Evolutionary conservation across 2,329 filamentous ascomycete genomes (phyloP).

Genomic region (Xylaria sp.): DNA sequence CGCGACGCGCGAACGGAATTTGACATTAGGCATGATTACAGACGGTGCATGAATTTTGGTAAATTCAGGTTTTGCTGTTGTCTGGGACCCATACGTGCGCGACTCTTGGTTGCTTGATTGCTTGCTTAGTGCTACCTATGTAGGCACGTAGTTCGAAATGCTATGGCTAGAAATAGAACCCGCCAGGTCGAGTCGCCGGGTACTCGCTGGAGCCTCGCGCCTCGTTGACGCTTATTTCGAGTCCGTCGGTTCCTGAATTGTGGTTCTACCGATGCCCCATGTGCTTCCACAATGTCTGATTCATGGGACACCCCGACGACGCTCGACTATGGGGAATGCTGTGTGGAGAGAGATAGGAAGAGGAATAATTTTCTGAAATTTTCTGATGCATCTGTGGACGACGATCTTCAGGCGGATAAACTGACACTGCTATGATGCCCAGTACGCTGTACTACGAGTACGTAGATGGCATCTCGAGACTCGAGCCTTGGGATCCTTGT

Average conservation of each 20-base stretch:
- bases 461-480: neutral
- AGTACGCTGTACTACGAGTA: too few species aligned
- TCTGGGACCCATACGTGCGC: neutral
- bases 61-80: neutral
- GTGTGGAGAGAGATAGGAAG: neutral
- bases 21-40: neutral
- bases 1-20: neutral
- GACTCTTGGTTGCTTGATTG: neutral
- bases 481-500: constrained; percentile 9
- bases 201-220: neutral
- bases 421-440: constrained; percentile 14
- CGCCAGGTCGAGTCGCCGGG: neutral
- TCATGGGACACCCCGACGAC: neutral
- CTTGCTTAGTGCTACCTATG: neutral
- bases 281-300: constrained; percentile 22
- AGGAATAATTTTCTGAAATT: neutral
- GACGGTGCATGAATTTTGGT: neutral
- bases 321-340: neutral
- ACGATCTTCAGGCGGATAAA: constrained; percentile 18
- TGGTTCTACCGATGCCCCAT: constrained; percentile 11
- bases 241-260: neutral
- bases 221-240: neutral
- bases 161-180: neutral
- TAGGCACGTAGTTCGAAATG: neutral
- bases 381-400: neutral